Evolutionary conservation across 1,284 basidiomycete species (phyloP), one percentile per base, ranked within the genome.

Genomic region (Irpex sp.): DNA sequence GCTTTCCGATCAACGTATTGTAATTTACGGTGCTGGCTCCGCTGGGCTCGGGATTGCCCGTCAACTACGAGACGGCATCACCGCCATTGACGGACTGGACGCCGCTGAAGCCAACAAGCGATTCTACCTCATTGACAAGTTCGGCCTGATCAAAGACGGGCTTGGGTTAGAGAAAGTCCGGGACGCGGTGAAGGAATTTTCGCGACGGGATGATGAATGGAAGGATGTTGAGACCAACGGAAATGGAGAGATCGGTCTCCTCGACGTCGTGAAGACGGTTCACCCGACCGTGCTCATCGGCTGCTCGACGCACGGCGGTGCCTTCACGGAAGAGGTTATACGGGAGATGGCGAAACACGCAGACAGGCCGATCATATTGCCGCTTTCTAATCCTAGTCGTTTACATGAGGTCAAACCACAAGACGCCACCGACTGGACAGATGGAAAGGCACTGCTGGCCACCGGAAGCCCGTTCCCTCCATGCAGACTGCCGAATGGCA

Each of bases 391-490:
- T 75, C 93, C 93, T 4, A 93, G 88, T 66, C 76, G 79, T 37
- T 78, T 94, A 59, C 87, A 87, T 54, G 93, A 94, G 74, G 89
- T 90, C 1, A 82, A 87, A 64, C 93, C 92, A 2, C 79, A 83
- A 66, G 84, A 93, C 69, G 83, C 88, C 51, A 86, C 87, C 68
- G 79, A 86, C 26, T 95, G 93, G 93, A 90, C 89, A 0, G 74
- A 84, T 3, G 92, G 91, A 3, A 86, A 83, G 70, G 92, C 90
- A 15, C 76, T 94, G 46, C 76, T 94, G 58, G 90, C 92, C 0
- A 94, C 92, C 5, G 93, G 93, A 11, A 92, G 89, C 67, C 93
- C 92, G 0, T 95, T 94, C 78, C 84, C 83, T 4, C 86, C 86
- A 11, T 88, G 86, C n/a, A 86, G 86, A 74, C 83, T 83, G 76